These are phyloP conservation scores for Curvularia lunata DNA, from an alignment of 2,329 filamentous ascomycete genomes.

Conservation along the genomic window DNA sequence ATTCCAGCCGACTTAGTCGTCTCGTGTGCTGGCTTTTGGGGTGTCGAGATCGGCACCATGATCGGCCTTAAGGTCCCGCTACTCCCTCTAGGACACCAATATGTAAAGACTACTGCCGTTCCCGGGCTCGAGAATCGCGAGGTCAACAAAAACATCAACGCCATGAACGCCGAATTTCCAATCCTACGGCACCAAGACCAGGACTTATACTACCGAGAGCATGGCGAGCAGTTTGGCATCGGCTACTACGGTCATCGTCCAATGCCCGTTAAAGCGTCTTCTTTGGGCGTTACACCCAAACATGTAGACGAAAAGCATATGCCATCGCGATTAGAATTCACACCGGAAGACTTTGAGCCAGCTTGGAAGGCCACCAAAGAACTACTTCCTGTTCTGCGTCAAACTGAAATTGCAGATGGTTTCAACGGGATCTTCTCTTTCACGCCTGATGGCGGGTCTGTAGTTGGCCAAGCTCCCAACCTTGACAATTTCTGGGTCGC, in stretches of 20 bases:
- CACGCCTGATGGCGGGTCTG: slow-evolving; percentile 67
- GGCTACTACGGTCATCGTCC: slow-evolving; percentile 69
- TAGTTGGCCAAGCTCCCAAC: slow-evolving; percentile 64
- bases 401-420: slow-evolving; percentile 62
- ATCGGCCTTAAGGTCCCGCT: slow-evolving; percentile 64
- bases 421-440: slow-evolving; percentile 73
- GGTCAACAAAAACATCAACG: slow-evolving; percentile 52
- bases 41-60: slow-evolving; percentile 69
- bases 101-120: slow-evolving; percentile 66
- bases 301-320: slow-evolving; percentile 65
- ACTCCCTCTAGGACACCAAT: slow-evolving; percentile 68
- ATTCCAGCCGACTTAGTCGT: slow-evolving; percentile 66
- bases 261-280: slow-evolving; percentile 64
- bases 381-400: slow-evolving; percentile 60
- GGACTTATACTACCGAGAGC: slow-evolving; percentile 69
- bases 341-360: slow-evolving; percentile 64
- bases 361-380: slow-evolving; percentile 65
- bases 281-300: slow-evolving; percentile 60
- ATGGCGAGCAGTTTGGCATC: slow-evolving; percentile 67
- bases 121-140: slow-evolving; percentile 54
- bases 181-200: slow-evolving; percentile 69
- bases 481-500: slow-evolving; percentile 69
- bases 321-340: slow-evolving; percentile 68
- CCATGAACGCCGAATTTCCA: slow-evolving; percentile 59
- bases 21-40: slow-evolving; percentile 71